Base-by-base conservation (phyloP, 768 basidiomycete species). In the Filobasidium floriforme region DNA sequence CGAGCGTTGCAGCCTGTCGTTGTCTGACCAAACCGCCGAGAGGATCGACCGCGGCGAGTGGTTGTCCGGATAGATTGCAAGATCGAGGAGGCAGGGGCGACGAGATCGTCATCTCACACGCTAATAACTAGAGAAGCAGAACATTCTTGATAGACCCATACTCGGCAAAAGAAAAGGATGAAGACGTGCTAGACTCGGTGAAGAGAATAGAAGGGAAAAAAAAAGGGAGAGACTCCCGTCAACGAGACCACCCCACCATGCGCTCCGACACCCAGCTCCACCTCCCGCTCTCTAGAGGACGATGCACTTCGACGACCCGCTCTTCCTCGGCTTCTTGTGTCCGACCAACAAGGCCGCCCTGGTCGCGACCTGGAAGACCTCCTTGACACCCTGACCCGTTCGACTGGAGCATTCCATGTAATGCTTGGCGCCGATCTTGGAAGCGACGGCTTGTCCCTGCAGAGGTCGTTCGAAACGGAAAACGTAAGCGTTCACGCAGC, bases 321-420 rank as follows among this genome's bases (percentile, higher is more conserved):
- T 51, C 54, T 32, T 57, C 54, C 29, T 57, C 18, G 29, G 24
- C n/a, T 57, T 57, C 54, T 57, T 57, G 29, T 57, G 54, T 14
- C 54, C 54, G 54, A 57, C 54, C 54, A 57, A 57, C 54, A 57
- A 57, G 29, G 54, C 54, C 24, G 54, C 88, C 69, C 92, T 87
- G 28, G 94, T 97, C 62, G 96, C 96, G 72, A 89, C 89, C 81
- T 98, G 92, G 86, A 99, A 99, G 54, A 99, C 94, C 80, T 98
- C 93, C 69, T 89, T 87, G 59, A 99, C 94, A 72, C 94, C 93
- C 80, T 97, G 92, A 66, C 93, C 92, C 18, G 91, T 87, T 83
- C 88, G 89, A 78, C 92, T 92, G 62, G 91, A 93, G 80, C 96
- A 99, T 80, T 99, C 96, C 61, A 99, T 87, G 80, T 98, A 99